Conservation (phyloP, 2,329 filamentous ascomycete genomes). For the Aspergillus sp. region DNA sequence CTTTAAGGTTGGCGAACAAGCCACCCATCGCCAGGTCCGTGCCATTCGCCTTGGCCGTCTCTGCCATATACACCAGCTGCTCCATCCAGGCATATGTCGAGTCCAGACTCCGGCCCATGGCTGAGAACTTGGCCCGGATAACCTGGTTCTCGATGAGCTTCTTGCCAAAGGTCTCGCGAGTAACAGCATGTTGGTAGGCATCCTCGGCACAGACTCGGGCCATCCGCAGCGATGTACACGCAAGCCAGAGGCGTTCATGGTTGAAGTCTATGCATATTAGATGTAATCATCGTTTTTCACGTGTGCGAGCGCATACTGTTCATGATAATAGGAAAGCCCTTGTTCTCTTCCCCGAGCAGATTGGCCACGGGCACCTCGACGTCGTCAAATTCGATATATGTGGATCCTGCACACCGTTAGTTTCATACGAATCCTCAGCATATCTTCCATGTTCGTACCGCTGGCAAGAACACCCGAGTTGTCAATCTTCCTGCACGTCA, state of each 20-base stretch:
- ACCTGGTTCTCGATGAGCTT: conserved; percentile 58
- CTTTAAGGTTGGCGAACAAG: conserved; percentile 38
- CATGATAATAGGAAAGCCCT: conserved; percentile 77
- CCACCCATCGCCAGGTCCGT: conserved; percentile 21
- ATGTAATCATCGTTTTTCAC: not conserved
- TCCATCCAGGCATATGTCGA: conserved; percentile 60
- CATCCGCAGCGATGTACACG: conserved; percentile 57
- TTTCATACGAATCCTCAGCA: not conserved
- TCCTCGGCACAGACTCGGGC: conserved; percentile 57
- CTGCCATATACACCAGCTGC: conserved; percentile 53
- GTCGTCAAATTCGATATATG: conserved; percentile 73
- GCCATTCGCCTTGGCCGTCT: conserved; percentile 19
- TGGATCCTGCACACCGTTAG: conserved; percentile 37
- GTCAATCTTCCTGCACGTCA: conserved; percentile 52
- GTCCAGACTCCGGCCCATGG: conserved; percentile 56
- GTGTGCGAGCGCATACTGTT: conserved; percentile 45
- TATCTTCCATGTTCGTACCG: conserved; percentile 31
- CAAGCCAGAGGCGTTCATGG: conserved; percentile 59
- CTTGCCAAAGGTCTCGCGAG: conserved; percentile 57
- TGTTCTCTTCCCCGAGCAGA: conserved; percentile 73
- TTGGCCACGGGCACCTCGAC: conserved; percentile 76
- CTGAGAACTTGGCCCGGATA: conserved; percentile 56
- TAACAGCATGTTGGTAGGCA: conserved; percentile 53
- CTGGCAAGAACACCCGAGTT: conserved; percentile 62
- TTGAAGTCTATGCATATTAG: conserved; percentile 49